Conservation (phyloP, 2,329 filamentous ascomycete genomes). For the Grosmannia penicillata region DNA sequence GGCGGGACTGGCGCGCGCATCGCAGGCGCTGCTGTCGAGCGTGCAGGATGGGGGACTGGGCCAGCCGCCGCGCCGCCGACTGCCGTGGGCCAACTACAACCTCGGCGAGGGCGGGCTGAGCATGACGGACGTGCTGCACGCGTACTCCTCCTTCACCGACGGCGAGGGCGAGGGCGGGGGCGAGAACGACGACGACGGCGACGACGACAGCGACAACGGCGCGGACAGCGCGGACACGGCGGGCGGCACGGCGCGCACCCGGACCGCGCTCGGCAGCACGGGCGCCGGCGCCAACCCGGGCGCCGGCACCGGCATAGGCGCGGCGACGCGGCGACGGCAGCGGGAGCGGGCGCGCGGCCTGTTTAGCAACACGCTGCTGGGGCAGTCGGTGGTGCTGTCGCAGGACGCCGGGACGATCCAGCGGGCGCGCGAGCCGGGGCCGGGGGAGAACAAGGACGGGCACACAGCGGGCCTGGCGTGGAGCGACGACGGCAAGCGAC, state of each 20-base stretch:
- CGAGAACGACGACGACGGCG: background rate
- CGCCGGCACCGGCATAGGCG: no score
- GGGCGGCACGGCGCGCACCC: no score
- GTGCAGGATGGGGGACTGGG: background rate
- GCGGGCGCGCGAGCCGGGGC: conserved; percentile 10
- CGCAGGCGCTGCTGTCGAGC: background rate
- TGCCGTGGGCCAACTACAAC: background rate
- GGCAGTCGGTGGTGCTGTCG: conserved; percentile 18
- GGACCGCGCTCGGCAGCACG: no score
- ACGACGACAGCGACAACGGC: background rate
- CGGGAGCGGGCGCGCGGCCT: background rate
- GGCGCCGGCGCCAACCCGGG: no score
- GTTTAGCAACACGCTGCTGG: conserved; percentile 18
- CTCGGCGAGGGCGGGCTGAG: no score
- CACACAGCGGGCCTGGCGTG: conserved; percentile 47
- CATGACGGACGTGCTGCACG: conserved; percentile 3
- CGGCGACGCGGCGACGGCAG: background rate
- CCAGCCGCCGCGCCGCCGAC: background rate
- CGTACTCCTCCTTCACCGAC: no score
- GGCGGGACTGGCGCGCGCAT: background rate
- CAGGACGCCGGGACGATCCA: conserved; percentile 12
- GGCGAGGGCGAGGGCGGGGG: no score
- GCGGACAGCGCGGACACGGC: background rate
- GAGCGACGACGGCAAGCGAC: conserved; percentile 42
- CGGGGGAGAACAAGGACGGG: conserved; percentile 44